phyloP scores from a whole-genome alignment of 208 protist genomes.

The Wallacemonas rigidus region DNA sequence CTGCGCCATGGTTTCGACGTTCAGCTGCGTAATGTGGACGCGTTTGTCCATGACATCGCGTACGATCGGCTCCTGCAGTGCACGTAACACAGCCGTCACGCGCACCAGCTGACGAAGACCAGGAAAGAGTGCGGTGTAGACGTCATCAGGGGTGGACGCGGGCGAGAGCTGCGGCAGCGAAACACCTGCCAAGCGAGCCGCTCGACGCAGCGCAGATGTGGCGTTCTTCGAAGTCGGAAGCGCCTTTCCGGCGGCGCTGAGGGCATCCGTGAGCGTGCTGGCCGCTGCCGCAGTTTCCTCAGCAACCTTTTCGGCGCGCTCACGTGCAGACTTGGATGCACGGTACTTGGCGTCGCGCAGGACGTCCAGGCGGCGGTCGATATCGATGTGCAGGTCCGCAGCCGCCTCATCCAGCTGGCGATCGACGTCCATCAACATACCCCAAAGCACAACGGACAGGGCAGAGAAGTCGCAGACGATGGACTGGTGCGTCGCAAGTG shows the following conservation, averaged over 20 bases:
- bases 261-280: conserved; percentile 1
- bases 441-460: conserved; percentile 64
- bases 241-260: neutral
- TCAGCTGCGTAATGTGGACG: conserved; percentile 43
- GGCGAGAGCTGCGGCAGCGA: neutral
- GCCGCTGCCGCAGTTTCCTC: neutral
- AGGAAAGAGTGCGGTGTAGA: conserved; percentile 27
- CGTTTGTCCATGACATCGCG: conserved; percentile 28
- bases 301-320: conserved; percentile 1
- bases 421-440: conserved; percentile 49
- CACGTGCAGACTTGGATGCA: neutral
- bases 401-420: conserved; percentile 34
- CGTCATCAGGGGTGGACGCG: conserved; percentile 9
- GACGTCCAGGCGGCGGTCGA: conserved; percentile 12
- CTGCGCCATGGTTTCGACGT: conserved; percentile 46
- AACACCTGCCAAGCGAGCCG: neutral
- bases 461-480: conserved; percentile 65
- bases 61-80: conserved; percentile 41
- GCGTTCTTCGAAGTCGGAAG: neutral
- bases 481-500: conserved; percentile 35
- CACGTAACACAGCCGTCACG: conserved; percentile 35
- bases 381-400: neutral
- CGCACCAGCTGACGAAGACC: conserved; percentile 33
- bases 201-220: neutral
- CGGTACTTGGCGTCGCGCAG: neutral